Conservation (phyloP, 2,329 filamentous ascomycete species). For the Colletotrichum agaves region DNA sequence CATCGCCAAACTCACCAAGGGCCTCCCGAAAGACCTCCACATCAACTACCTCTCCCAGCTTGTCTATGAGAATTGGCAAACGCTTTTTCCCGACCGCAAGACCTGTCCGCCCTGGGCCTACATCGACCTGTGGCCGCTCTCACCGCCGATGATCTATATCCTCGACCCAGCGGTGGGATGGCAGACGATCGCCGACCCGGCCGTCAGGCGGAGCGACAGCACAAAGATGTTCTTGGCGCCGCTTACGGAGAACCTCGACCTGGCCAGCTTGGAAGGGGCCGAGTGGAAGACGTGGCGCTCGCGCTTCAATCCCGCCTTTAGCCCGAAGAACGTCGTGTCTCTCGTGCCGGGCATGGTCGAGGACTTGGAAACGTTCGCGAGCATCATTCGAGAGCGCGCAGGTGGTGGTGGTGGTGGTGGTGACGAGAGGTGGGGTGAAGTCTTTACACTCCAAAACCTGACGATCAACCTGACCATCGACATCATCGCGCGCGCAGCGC, state of each 20-base stretch:
- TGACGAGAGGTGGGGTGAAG: conserved; percentile 43
- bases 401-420: no score
- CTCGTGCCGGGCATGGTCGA: conserved; percentile 50
- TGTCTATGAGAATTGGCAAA: conserved; percentile 28
- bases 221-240: conserved; percentile 44
- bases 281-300: conserved; percentile 45
- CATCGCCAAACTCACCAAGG: conserved; percentile 1
- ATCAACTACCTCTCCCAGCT: conserved; percentile 23
- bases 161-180: conserved; percentile 39
- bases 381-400: conserved; percentile 43
- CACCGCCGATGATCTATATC: conserved; percentile 36
- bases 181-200: conserved; percentile 40
- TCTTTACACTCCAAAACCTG: conserved; percentile 49
- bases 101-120: conserved; percentile 43
- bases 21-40: conserved; percentile 19
- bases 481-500: conserved; percentile 50
- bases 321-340: conserved; percentile 47
- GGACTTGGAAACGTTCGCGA: conserved; percentile 50
- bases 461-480: conserved; percentile 54
- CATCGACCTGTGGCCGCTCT: conserved; percentile 46
- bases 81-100: conserved; percentile 40
- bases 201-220: conserved; percentile 42
- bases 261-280: conserved; percentile 46
- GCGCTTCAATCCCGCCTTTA: conserved; percentile 51
- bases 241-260: conserved; percentile 46